Percentiles rank a stretch among this genome's conserved stretches.
Evolutionary conservation across 2,329 filamentous ascomycete genomes (phyloP).

Genomic region (Botrytis fabae): DNA sequence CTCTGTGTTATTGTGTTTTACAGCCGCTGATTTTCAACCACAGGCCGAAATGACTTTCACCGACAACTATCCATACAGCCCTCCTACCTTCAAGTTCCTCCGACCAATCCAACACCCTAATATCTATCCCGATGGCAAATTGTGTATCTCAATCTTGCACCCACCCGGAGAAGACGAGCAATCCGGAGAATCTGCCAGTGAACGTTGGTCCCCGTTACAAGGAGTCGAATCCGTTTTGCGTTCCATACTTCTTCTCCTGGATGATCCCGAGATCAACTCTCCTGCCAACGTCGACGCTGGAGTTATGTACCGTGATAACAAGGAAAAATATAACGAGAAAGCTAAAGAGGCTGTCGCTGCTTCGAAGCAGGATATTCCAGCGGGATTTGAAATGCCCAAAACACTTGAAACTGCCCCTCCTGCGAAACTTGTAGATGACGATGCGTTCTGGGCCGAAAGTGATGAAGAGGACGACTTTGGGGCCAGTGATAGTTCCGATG

Average conservation of each 20-base stretch:
- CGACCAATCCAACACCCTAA: conserved; percentile 87
- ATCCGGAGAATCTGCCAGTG: conserved; percentile 84
- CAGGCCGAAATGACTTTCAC: conserved; percentile 84
- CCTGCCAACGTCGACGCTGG: conserved; percentile 94
- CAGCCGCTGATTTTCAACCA: not conserved
- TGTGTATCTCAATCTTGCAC: conserved; percentile 97
- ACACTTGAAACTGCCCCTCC: conserved; percentile 61
- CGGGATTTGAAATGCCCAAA: conserved; percentile 79
- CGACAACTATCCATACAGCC: conserved; percentile 83
- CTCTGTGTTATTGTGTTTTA: not conserved
- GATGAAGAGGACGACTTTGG: conserved; percentile 78
- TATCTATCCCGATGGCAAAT: conserved; percentile 83
- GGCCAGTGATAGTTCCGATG: conserved; percentile 65
- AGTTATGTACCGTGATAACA: conserved; percentile 77
- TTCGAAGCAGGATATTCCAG: conserved; percentile 78
- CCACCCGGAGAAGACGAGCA: conserved; percentile 87
- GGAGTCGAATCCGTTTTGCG: conserved; percentile 93
- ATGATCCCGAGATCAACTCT: conserved; percentile 90
- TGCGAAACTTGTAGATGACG: conserved; percentile 68
- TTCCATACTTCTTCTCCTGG: conserved; percentile 85
- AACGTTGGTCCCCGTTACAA: conserved; percentile 93
- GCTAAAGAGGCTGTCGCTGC: conserved; percentile 69
- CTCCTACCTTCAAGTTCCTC: conserved; percentile 84
- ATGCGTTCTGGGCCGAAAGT: conserved; percentile 79
- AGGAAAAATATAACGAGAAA: conserved; percentile 65